A percentile compares a stretch with the other conserved stretches of the same genome.
Conservation (phyloP, 352 stramenopile genomes). For the Pythium guiyangense region DNA sequence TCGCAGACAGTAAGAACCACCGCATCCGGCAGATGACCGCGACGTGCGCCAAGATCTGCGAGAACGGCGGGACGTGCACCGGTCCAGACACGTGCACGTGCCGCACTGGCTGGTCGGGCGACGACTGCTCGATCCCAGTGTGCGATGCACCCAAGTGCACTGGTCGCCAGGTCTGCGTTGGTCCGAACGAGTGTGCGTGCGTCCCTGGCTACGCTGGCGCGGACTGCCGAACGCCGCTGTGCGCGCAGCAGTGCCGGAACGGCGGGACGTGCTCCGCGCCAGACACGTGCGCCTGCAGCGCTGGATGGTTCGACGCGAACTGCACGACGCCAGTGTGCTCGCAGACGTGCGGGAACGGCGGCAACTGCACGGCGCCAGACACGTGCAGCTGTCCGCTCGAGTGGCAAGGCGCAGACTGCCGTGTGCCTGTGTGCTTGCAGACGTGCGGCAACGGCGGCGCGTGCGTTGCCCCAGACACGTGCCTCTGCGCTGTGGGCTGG, state of each 20-base stretch:
- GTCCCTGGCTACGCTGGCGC: conserved; percentile 88
- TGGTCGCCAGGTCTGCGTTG: conserved; percentile 86
- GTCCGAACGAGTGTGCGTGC: conserved; percentile 89
- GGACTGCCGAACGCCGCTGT: conserved; percentile 77
- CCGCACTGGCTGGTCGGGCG: conserved; percentile 81
- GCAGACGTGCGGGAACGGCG: conserved; percentile 96
- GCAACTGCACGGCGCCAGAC: conserved; percentile 92
- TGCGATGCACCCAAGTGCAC: conserved; percentile 45
- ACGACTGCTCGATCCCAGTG: conserved; percentile 85
- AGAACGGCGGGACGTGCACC: conserved; percentile 92
- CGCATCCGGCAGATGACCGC: conserved; percentile 89
- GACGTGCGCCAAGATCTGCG: conserved; percentile 90
- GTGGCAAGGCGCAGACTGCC: conserved; percentile 91
- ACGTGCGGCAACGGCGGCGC: conserved; percentile 85
- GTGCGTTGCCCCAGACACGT: conserved; percentile 94
- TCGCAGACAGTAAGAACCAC: conserved; percentile 94
- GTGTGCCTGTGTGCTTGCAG: conserved; percentile 88
- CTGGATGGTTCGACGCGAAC: conserved; percentile 95
- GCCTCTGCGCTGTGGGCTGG: conserved; percentile 90
- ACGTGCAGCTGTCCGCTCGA: conserved; percentile 86
- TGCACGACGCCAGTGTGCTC: conserved; percentile 95
- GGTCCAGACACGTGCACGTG: conserved; percentile 88
- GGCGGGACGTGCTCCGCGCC: conserved; percentile 86
- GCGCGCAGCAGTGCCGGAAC: conserved; percentile 89
- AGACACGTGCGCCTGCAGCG: conserved; percentile 90